Conservation (phyloP, 192 early-diverging fungal species). For the Rhizophlyctis rosea region DNA sequence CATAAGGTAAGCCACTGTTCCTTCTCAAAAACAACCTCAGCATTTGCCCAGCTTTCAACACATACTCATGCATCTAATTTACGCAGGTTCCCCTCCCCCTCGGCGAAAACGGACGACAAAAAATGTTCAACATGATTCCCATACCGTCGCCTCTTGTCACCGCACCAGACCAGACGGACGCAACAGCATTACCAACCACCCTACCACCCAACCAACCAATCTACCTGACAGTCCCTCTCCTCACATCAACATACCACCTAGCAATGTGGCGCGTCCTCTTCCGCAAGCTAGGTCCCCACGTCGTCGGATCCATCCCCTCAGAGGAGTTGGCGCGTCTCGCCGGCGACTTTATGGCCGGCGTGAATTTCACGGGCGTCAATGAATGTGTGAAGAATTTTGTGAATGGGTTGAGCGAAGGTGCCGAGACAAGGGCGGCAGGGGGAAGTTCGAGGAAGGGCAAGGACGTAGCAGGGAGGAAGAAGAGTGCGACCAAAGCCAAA, state of each 20-base stretch:
- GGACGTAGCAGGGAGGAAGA: background rate
- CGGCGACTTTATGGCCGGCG: background rate
- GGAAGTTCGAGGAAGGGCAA: background rate
- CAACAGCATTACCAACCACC: no score
- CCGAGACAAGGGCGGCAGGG: background rate
- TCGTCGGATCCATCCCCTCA: no score
- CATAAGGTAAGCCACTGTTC: conserved; percentile 14
- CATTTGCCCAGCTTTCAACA: background rate
- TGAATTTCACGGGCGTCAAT: background rate
- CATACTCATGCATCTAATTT: no score
- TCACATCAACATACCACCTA: no score
- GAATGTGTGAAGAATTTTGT: no score
- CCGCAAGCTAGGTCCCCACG: no score
- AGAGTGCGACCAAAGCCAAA: background rate
- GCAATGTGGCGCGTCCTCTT: no score
- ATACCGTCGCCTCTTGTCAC: no score
- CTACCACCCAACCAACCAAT: no score
- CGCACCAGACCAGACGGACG: no score
- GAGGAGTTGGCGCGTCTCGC: no score
- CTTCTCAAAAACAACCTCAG: background rate
- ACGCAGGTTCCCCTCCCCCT: conserved; percentile 9
- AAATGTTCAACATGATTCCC: background rate
- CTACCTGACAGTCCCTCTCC: no score
- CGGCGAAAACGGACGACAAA: background rate
- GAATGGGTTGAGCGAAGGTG: background rate